Percentiles rank a stretch among this genome's conserved stretches.
These are phyloP conservation scores for Ustilago tritici DNA, from an alignment of 1,284 basidiomycete genomes.

Conservation along the genomic window DNA sequence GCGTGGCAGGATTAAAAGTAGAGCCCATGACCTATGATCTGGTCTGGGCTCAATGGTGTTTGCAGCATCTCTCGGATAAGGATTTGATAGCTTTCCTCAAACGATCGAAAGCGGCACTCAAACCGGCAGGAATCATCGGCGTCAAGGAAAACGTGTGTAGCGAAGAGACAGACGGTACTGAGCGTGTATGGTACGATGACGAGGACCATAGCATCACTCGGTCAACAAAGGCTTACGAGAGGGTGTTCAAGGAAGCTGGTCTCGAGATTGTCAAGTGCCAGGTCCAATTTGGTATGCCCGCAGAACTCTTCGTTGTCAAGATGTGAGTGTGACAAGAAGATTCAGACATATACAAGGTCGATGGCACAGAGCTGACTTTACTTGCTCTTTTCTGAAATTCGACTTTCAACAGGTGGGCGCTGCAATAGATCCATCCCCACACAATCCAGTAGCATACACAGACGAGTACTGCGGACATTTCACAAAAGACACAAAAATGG, in stretches of 20 bases:
- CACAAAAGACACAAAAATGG: background rate
- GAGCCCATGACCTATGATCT: constrained; percentile 63
- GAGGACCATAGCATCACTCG: constrained; percentile 68
- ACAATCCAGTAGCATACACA: background rate
- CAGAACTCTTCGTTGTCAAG: constrained; percentile 67
- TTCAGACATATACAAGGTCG: background rate
- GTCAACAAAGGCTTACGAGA: constrained; percentile 64
- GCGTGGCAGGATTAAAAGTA: constrained; percentile 33
- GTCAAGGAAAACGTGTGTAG: constrained; percentile 68
- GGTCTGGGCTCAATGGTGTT: constrained; percentile 68
- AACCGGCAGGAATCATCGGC: constrained; percentile 60
- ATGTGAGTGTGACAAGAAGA: constrained; percentile 51
- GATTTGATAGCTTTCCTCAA: constrained; percentile 64
- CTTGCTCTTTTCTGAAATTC: background rate
- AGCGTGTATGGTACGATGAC: constrained; percentile 67
- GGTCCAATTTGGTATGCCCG: constrained; percentile 64
- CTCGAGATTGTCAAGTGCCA: constrained; percentile 61
- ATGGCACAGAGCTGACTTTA: background rate
- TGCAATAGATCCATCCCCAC: constrained; percentile 20
- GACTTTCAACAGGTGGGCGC: constrained; percentile 23
- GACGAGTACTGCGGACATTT: background rate
- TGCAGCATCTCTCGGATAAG: constrained; percentile 67
- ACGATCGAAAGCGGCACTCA: constrained; percentile 56
- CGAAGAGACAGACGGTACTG: constrained; percentile 63
- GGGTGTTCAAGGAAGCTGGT: constrained; percentile 64